These are phyloP conservation scores for Russula virescens DNA, from an alignment of 768 basidiomycete species.

Conservation along the genomic window DNA sequence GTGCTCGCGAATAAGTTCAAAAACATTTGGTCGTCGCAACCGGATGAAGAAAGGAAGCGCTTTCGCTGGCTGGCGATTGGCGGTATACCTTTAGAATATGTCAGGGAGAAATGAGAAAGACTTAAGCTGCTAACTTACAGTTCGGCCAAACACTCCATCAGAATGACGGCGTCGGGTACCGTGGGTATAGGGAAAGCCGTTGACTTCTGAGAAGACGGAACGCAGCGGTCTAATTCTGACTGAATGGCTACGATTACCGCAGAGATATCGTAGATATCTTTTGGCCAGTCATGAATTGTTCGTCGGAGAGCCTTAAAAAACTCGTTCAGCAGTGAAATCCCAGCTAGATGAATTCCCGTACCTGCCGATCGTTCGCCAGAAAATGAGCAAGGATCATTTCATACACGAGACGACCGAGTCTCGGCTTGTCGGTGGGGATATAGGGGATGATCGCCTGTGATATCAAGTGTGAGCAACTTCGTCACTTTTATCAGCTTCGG, in stretches of 20 bases:
- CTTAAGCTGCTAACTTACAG: conserved; percentile 44
- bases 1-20: conserved; percentile 88
- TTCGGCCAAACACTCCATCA: conserved; percentile 96
- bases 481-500: not conserved
- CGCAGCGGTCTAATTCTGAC: conserved; percentile 64
- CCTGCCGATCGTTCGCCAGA: conserved; percentile 68
- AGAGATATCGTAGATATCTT: conserved; percentile 79
- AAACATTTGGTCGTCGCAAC: conserved; percentile 81
- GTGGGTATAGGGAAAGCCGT: conserved; percentile 29
- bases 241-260: conserved; percentile 89
- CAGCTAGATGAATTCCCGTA: conserved; percentile 29
- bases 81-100: conserved; percentile 58
- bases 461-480: not conserved
- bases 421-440: conserved; percentile 78
- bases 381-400: conserved; percentile 93
- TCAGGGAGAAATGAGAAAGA: conserved; percentile 8
- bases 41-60: conserved; percentile 88
- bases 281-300: conserved; percentile 86
- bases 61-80: conserved; percentile 89
- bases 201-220: conserved; percentile 43
- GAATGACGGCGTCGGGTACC: conserved; percentile 46
- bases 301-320: conserved; percentile 60
- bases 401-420: conserved; percentile 79
- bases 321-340: not conserved
- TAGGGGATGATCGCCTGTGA: conserved; percentile 79